These are phyloP conservation scores for Trichophaea hybrida DNA, from an alignment of 2,329 filamentous ascomycete species.

Conservation along the genomic window DNA sequence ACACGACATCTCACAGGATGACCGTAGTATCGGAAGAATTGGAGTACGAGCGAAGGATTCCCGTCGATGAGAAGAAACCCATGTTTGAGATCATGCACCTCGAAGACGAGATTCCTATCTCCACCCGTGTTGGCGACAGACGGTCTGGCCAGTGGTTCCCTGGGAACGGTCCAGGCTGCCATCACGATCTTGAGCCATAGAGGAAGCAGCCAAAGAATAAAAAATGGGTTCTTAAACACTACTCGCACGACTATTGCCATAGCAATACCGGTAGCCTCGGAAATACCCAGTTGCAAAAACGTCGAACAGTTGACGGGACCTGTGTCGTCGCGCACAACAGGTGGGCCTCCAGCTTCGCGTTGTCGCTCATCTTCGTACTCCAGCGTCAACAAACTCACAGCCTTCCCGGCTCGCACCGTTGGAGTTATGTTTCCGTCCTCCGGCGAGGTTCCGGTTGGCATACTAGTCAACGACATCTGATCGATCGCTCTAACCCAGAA, in stretches of 20 bases:
- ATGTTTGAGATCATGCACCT: constrained; percentile 9
- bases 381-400: background rate
- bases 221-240: background rate
- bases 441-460: background rate
- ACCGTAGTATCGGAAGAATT: constrained; percentile 25
- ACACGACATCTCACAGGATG: constrained; percentile 14
- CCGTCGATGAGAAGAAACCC: constrained; percentile 19
- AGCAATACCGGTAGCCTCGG: background rate
- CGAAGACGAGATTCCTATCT: background rate
- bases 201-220: background rate
- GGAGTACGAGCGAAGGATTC: constrained; percentile 10
- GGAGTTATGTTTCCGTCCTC: background rate
- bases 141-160: constrained; percentile 2
- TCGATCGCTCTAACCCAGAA: background rate
- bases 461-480: background rate
- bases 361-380: background rate
- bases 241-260: background rate
- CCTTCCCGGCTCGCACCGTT: background rate
- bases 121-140: constrained; percentile 3
- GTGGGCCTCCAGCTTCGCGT: background rate
- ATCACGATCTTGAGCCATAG: background rate
- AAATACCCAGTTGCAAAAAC: too few relatives aligned
- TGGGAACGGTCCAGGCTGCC: background rate
- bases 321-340: background rate
- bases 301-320: too few relatives aligned